Base-by-base conservation (phyloP, 1,139 yeast species). In the Protomyces inundatus region DNA sequence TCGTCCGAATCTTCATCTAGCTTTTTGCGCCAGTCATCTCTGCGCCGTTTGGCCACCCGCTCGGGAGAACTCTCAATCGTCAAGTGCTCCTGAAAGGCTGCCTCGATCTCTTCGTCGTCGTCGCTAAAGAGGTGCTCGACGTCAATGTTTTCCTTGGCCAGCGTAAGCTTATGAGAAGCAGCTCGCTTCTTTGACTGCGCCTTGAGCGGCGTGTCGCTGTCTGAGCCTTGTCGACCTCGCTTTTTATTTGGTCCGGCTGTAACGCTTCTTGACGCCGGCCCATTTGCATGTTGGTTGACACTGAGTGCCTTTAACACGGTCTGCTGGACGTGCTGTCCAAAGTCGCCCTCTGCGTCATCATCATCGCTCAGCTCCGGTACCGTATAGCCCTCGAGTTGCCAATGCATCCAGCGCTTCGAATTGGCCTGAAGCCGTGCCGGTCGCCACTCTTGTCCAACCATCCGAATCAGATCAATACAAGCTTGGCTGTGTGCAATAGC, bases 341-440 rank as follows among this genome's bases (percentile, higher is more conserved):
- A n/a, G 10, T 36, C 7, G 35, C 60, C 45, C 16, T 53, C 60
- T 35, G 34, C 64, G 35, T 60, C 54, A 12, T 48, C 64, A 3
- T 42, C 54, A 10, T 46, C 56, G 35, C 51, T 53, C 23, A 23
- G 23, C 23, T 23, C 23, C 23, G 23, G 23, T 23, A 23, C 23
- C 23, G 23, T 23, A 23, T 23, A 23, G 23, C 23, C 23, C 23
- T 23, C 23, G 23, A 23, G 23, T 23, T 23, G 23, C 23, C 23
- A 23, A 23, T 23, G 48, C 48, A 14, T 42, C 48, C 48, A 42
- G n/a, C 23, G 48, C 30, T 42, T 30, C 30, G 48, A 14, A n/a
- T 42, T 42, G 23, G 48, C 48, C 32, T 42, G n/a, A 10, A 42
- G 48, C 48, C 9, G 6, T 42, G 48, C 48, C 23, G 48, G 48